Evolutionary conservation across 495 filamentous ascomycete genomes (phyloP).

Genomic region (Penicillium canariense): DNA sequence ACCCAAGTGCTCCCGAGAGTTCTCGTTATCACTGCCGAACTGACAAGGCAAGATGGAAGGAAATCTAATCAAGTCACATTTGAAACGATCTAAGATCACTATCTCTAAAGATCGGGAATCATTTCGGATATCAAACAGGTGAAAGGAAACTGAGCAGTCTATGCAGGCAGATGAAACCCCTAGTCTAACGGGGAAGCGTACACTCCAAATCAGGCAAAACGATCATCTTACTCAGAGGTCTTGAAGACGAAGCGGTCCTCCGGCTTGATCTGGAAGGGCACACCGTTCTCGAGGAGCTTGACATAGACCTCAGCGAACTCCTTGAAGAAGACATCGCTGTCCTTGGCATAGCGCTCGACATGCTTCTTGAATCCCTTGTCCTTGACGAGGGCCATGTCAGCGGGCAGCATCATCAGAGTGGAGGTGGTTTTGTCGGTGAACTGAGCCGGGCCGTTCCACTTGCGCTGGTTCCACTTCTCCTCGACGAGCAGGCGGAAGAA

Average conservation of each 20-base stretch:
- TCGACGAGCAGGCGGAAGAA: conserved; percentile 83
- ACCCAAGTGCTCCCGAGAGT: no score
- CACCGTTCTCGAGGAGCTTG: conserved; percentile 91
- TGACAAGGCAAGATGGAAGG: no score
- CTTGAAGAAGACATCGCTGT: conserved; percentile 88
- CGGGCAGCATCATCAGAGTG: conserved; percentile 95
- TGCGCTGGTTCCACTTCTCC: conserved; percentile 89
- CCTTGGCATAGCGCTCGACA: conserved; percentile 89
- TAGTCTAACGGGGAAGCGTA: background rate
- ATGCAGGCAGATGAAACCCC: conserved; percentile 4
- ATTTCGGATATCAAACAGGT: conserved; percentile 37
- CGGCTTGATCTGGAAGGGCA: conserved; percentile 74
- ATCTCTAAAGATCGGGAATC: conserved; percentile 12
- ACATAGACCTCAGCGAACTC: conserved; percentile 78
- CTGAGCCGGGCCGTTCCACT: conserved; percentile 90
- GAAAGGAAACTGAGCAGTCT: conserved; percentile 11
- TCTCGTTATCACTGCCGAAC: no score
- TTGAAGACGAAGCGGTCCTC: conserved; percentile 75
- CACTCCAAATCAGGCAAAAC: background rate
- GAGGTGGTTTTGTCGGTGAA: conserved; percentile 82
- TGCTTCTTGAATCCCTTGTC: conserved; percentile 84
- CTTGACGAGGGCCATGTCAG: conserved; percentile 82
- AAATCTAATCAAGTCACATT: conserved; percentile 10
- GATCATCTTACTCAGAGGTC: conserved; percentile 48
- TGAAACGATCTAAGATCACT: conserved; percentile 12